Evolutionary conservation across 805 yeast genomes (phyloP).

Genomic region (Spencermartinsiella europaea): DNA sequence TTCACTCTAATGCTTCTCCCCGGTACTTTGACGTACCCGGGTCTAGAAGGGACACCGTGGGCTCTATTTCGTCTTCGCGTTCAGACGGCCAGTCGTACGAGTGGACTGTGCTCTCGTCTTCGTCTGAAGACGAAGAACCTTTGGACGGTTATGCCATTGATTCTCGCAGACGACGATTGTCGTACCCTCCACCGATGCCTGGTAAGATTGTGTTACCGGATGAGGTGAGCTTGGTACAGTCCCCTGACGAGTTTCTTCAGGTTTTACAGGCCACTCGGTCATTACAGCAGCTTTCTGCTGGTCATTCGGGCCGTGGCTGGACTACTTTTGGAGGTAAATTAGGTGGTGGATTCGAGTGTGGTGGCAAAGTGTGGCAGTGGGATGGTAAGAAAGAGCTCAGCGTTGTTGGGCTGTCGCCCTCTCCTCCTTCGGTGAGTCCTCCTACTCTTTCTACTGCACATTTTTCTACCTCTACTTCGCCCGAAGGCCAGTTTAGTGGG

Average conservation of each 20-base stretch:
- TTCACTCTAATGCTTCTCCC: background rate
- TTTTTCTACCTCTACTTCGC: background rate
- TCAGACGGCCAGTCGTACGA: background rate
- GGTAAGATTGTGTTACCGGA: conserved; percentile 24
- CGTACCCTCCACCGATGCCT: conserved; percentile 31
- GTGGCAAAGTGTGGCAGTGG: conserved; percentile 36
- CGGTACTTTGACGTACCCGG: background rate
- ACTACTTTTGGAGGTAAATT: conserved; percentile 12
- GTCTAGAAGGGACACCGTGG: background rate
- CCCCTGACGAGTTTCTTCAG: conserved; percentile 34
- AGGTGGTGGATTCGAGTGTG: conserved; percentile 36
- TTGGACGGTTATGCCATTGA: background rate
- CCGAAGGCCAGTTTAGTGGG: background rate
- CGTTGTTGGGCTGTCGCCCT: conserved; percentile 19
- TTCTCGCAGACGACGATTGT: conserved; percentile 6
- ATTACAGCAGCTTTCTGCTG: conserved; percentile 36
- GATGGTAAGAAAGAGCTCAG: conserved; percentile 33
- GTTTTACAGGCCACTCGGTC: conserved; percentile 39
- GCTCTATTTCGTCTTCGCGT: background rate
- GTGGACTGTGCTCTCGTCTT: background rate
- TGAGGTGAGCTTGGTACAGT: conserved; percentile 19
- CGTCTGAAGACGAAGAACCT: background rate
- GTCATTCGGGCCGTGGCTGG: conserved; percentile 23
- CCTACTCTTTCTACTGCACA: conserved; percentile 4
- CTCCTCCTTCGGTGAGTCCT: conserved; percentile 1